Percentiles rank a stretch among this genome's conserved stretches.
These are phyloP conservation scores for Chloranthus sessilifolius DNA, from an alignment of 164 flowering plant genomes.

Conservation along the genomic window DNA sequence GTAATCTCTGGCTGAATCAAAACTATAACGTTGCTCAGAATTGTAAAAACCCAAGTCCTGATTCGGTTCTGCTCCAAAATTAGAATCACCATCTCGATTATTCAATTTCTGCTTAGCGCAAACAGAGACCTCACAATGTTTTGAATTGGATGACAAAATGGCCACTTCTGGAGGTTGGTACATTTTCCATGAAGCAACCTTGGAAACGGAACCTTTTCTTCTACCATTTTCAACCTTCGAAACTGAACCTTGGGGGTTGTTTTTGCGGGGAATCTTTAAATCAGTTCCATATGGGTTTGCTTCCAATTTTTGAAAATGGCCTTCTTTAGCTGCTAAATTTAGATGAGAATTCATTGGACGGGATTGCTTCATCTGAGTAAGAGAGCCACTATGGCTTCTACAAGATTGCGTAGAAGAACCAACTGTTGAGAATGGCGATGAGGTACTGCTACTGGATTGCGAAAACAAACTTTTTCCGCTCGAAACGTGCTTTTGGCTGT, in stretches of 20 bases:
- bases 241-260: too few species aligned
- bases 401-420: conserved; percentile 19
- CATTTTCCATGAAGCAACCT: neutral
- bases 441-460: conserved; percentile 6
- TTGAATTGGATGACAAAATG: conserved; percentile 7
- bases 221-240: conserved; percentile 7
- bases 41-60: too few species aligned
- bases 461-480: conserved; percentile 11
- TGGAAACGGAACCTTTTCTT: conserved; percentile 16
- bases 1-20: conserved; percentile 31
- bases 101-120: conserved; percentile 14
- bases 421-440: neutral
- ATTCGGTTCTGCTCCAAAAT: too few species aligned
- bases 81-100: conserved; percentile 14
- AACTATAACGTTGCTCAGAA: conserved; percentile 39
- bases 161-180: conserved; percentile 12
- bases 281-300: too few species aligned
- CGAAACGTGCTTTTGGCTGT: conserved; percentile 22
- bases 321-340: conserved; percentile 15
- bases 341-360: conserved; percentile 11
- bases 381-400: conserved; percentile 9
- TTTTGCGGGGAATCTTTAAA: too few species aligned
- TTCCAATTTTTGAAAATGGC: conserved; percentile 13
- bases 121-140: too few species aligned
- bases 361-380: conserved; percentile 14